Evolutionary conservation across 257 asterid genomes (phyloP).

Genomic region (Capsicum rhomboideum): DNA sequence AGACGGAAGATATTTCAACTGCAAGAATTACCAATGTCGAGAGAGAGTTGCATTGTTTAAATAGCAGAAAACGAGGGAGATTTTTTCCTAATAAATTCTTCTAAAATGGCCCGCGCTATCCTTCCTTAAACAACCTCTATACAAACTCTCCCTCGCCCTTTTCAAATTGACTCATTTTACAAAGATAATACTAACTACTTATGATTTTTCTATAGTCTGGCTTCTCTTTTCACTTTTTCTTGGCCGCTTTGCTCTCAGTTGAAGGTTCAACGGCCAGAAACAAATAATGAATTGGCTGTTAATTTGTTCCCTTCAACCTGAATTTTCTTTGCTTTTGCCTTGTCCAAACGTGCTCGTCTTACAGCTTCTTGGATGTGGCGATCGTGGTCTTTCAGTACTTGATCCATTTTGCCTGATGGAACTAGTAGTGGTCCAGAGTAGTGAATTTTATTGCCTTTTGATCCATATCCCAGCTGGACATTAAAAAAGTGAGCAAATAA

Average conservation of each 20-base stretch:
- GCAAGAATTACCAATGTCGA: not conserved
- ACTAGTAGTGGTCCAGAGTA: slow-evolving; percentile 88
- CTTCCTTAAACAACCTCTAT: slow-evolving; percentile 25
- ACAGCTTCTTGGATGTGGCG: slow-evolving; percentile 91
- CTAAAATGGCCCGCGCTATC: slow-evolving; percentile 20
- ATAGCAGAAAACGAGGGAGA: not conserved
- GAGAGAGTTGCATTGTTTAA: slow-evolving; percentile 15
- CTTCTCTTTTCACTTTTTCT: not conserved
- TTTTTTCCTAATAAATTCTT: slow-evolving; percentile 21
- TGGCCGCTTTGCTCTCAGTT: not conserved
- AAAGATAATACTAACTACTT: slow-evolving; percentile 10
- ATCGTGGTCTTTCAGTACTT: slow-evolving; percentile 80
- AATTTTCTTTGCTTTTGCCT: slow-evolving; percentile 57
- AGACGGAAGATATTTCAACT: not conserved
- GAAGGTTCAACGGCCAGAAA: slow-evolving; percentile 59
- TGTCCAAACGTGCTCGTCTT: slow-evolving; percentile 82
- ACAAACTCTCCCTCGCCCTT: slow-evolving; percentile 27
- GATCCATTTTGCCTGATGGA: slow-evolving; percentile 84
- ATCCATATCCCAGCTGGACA: slow-evolving; percentile 62
- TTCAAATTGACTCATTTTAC: slow-evolving; percentile 14
- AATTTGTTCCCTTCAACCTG: slow-evolving; percentile 51
- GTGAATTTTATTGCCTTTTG: slow-evolving; percentile 77
- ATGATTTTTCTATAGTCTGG: slow-evolving; percentile 1
- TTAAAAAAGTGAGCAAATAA: not conserved
- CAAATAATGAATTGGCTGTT: slow-evolving; percentile 46